These are phyloP conservation scores for Phytophthora kernoviae DNA, from an alignment of 352 stramenopile genomes.

Conservation along the genomic window DNA sequence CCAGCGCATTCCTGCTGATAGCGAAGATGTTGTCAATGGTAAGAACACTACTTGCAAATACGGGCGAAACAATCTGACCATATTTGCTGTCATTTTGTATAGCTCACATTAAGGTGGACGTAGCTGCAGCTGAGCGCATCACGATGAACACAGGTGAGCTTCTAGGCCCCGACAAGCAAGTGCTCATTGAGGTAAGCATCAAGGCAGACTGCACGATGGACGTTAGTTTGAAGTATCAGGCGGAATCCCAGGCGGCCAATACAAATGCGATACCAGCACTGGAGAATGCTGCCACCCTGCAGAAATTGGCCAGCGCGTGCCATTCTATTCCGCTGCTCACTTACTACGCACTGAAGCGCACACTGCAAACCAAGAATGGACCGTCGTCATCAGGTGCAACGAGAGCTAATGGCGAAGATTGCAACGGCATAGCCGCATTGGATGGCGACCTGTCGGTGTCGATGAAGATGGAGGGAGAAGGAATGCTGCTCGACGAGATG, in stretches of 20 bases:
- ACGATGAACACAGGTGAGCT: constrained; percentile 80
- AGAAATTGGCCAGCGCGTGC: constrained; percentile 57
- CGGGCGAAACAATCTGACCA: not conserved
- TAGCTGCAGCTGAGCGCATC: constrained; percentile 75
- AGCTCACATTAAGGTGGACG: constrained; percentile 85
- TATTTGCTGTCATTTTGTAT: not conserved
- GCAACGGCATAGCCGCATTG: constrained; percentile 75
- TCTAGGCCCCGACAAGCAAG: constrained; percentile 50
- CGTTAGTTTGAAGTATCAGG: constrained; percentile 64
- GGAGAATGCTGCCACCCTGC: constrained; percentile 46
- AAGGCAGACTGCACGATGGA: constrained; percentile 70
- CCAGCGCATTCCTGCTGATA: constrained; percentile 60
- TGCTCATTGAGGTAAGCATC: constrained; percentile 74
- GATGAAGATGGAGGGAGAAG: constrained; percentile 86
- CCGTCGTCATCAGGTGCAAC: constrained; percentile 20
- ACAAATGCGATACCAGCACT: constrained; percentile 28
- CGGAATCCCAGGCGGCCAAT: constrained; percentile 31
- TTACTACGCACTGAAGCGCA: constrained; percentile 77
- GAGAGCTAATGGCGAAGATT: constrained; percentile 54
- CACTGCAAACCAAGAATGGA: constrained; percentile 49
- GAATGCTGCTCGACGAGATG: constrained; percentile 88
- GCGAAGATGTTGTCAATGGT: constrained; percentile 72
- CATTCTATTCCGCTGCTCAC: constrained; percentile 81
- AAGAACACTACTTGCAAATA: constrained; percentile 4
- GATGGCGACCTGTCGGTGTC: constrained; percentile 72